Evolutionary conservation across 371 early-diverging fungal genomes (phyloP).

Genomic region (Dinochytrium kinnereticum): DNA sequence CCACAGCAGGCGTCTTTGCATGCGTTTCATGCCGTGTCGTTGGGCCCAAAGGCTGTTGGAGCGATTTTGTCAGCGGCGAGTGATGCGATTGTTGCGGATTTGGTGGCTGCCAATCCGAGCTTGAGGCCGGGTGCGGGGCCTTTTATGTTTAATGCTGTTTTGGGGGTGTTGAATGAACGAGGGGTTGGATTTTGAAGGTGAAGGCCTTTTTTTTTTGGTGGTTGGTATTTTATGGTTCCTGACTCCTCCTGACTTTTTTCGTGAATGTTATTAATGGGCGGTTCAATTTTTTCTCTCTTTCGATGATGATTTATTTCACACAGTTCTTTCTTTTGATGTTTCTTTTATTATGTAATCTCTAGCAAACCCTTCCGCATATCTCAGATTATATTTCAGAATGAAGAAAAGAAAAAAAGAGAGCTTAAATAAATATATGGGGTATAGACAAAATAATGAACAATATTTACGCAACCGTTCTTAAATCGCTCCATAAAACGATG

Average conservation of each 20-base stretch:
- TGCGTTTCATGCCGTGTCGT: constrained; percentile 11
- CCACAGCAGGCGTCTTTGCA: not conserved
- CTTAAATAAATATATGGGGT: too few relatives aligned
- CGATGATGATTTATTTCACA: too few relatives aligned
- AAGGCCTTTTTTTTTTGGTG: not conserved
- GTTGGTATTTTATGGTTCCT: not conserved
- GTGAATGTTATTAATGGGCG: too few relatives aligned
- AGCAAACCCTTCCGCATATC: too few relatives aligned
- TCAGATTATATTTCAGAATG: too few relatives aligned
- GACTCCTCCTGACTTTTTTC: not conserved
- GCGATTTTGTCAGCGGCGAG: not conserved
- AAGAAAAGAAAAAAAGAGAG: too few relatives aligned
- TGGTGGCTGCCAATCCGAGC: not conserved
- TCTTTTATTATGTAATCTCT: too few relatives aligned
- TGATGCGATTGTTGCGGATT: not conserved
- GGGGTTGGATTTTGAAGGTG: constrained; percentile 3
- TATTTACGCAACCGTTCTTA: too few relatives aligned
- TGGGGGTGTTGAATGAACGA: not conserved
- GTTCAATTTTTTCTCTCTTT: too few relatives aligned
- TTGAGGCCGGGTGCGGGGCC: constrained; percentile 9
- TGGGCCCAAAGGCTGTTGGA: not conserved
- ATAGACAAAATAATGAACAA: too few relatives aligned
- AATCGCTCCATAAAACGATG: too few relatives aligned
- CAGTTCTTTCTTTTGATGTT: too few relatives aligned
- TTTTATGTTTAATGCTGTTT: constrained; percentile 11